phyloP scores from a whole-genome alignment of 345 rosid genomes.

The Populus ilicifolia region DNA sequence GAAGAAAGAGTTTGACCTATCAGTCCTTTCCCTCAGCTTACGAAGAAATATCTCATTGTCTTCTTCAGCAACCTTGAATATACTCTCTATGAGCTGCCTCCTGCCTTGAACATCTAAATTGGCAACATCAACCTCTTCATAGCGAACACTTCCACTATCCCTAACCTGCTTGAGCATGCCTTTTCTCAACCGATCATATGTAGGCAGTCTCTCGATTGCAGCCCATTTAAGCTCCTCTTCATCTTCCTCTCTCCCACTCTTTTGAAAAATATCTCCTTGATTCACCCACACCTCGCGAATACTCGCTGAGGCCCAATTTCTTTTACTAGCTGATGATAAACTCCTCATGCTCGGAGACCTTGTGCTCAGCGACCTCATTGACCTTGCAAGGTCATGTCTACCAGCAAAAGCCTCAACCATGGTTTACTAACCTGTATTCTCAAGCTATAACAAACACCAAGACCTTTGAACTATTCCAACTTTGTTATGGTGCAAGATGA shows the following conservation, averaged over 20 bases:
- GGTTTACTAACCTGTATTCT: background rate
- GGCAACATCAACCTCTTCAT: conserved; percentile 43
- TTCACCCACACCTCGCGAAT: conserved; percentile 41
- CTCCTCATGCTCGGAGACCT: conserved; percentile 41
- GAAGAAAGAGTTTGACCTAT: conserved; percentile 31
- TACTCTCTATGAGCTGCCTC: conserved; percentile 36
- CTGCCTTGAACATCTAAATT: conserved; percentile 41
- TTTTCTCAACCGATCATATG: conserved; percentile 43
- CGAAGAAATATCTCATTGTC: conserved; percentile 51
- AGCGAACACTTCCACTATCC: conserved; percentile 34
- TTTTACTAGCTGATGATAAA: conserved; percentile 27
- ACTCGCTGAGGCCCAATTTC: conserved; percentile 39
- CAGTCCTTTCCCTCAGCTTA: conserved; percentile 45
- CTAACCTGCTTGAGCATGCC: conserved; percentile 36
- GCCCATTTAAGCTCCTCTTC: conserved; percentile 60
- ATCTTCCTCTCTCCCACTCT: conserved; percentile 38
- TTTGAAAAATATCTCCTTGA: conserved; percentile 36
- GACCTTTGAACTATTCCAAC: background rate
- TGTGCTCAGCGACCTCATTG: conserved; percentile 17
- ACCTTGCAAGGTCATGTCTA: conserved; percentile 29
- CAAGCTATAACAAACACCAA: background rate
- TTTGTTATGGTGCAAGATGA: background rate
- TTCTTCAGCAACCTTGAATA: conserved; percentile 50
- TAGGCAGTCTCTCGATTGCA: conserved; percentile 58
- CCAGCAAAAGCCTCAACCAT: conserved; percentile 32